Evolutionary conservation across 192 early-diverging fungal genomes (phyloP).

Genomic region (Mortierella claussenii): DNA sequence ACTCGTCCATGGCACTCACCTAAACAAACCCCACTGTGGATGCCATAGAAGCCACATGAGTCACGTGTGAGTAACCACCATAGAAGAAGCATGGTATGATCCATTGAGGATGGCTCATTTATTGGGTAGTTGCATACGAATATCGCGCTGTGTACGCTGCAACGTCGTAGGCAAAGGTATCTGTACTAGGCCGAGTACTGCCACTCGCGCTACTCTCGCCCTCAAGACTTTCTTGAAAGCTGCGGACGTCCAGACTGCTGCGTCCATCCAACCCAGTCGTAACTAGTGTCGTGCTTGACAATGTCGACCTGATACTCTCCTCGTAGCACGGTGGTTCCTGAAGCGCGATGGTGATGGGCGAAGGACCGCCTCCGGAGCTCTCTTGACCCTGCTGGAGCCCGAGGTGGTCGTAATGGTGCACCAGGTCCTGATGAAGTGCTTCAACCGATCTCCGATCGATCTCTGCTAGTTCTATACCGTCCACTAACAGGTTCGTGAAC

Average conservation of each 20-base stretch:
- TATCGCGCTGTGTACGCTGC: conserved; percentile 8
- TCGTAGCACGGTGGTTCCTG: conserved; percentile 15
- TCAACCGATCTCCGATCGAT: conserved; percentile 21
- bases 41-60: conserved; percentile 12
- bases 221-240: conserved; percentile 2
- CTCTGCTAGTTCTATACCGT: conserved; percentile 12
- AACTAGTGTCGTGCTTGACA: background rate
- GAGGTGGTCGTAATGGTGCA: background rate
- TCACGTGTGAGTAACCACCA: conserved; percentile 6
- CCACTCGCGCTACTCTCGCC: background rate
- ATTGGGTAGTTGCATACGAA: too few relatives aligned
- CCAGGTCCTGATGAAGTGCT: background rate
- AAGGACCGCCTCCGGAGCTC: too few relatives aligned
- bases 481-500: conserved; percentile 15
- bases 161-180: conserved; percentile 10
- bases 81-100: background rate
- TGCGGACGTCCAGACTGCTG: background rate
- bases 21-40: background rate
- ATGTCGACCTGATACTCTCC: conserved; percentile 12
- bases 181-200: background rate
- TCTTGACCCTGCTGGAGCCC: background rate
- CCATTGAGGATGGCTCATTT: background rate
- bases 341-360: too few relatives aligned
- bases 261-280: background rate
- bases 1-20: background rate